These are phyloP conservation scores for Orbilia quercus DNA, from an alignment of 2,329 filamentous ascomycete genomes.

Conservation along the genomic window DNA sequence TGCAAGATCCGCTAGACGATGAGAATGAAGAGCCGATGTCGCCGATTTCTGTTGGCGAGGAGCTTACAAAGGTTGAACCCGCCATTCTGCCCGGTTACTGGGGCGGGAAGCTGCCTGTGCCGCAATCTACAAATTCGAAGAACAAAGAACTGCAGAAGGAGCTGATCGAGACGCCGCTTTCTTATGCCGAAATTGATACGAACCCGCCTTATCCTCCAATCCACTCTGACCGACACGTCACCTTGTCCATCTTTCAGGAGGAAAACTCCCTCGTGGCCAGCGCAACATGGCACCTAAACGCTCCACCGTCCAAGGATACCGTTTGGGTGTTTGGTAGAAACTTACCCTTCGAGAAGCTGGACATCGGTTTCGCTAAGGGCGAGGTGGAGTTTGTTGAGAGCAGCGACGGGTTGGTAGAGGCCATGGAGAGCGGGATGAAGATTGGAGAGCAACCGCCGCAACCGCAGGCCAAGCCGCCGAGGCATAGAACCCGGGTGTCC, in stretches of 20 bases:
- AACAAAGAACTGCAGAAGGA: conserved; percentile 62
- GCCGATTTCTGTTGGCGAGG: conserved; percentile 56
- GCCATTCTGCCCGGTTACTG: conserved; percentile 45
- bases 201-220: conserved; percentile 96
- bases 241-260: conserved; percentile 74
- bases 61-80: conserved; percentile 59
- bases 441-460: conserved; percentile 29
- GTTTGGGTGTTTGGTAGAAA: conserved; percentile 69
- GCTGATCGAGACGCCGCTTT: conserved; percentile 69
- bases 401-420: conserved; percentile 62
- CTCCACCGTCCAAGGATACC: conserved; percentile 59
- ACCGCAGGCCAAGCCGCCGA: conserved; percentile 2
- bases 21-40: conserved; percentile 57
- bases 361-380: conserved; percentile 64
- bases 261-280: conserved; percentile 57
- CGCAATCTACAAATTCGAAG: conserved; percentile 65
- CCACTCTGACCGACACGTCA: conserved; percentile 87
- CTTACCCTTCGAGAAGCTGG: conserved; percentile 66
- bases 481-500: conserved; percentile 22
- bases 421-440: conserved; percentile 66
- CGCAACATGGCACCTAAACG: conserved; percentile 57
- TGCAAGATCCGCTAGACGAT: conserved; percentile 51
- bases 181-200: conserved; percentile 91
- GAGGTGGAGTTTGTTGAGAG: conserved; percentile 63
- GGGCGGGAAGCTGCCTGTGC: conserved; percentile 55